Evolutionary conservation across 2,329 filamentous ascomycete species (phyloP).

Genomic region (Verruconis gallopava): DNA sequence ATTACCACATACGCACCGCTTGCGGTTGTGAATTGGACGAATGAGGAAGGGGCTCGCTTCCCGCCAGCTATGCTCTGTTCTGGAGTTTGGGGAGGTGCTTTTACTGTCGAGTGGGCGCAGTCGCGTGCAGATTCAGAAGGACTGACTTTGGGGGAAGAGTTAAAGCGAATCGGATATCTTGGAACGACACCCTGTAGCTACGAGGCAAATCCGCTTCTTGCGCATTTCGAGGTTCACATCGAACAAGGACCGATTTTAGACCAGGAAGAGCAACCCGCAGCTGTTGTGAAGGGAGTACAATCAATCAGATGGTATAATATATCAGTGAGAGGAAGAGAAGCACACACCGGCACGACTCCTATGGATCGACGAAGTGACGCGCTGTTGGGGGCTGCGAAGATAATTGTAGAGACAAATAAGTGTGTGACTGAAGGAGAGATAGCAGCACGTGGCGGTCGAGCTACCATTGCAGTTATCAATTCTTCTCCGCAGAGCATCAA

Average conservation of each 20-base stretch:
- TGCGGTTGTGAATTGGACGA: constrained; percentile 10
- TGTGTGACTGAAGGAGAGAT: constrained; percentile 4
- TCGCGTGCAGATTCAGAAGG: constrained; percentile 16
- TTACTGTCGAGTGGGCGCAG: constrained; percentile 18
- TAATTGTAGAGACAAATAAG: constrained; percentile 6
- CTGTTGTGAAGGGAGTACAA: constrained; percentile 16
- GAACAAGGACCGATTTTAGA: constrained; percentile 15
- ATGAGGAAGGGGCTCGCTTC: constrained; percentile 16
- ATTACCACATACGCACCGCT: constrained; percentile 14
- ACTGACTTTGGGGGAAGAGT: constrained; percentile 17
- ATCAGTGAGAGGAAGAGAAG: constrained; percentile 20
- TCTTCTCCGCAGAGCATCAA: constrained; percentile 2
- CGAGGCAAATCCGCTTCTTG: constrained; percentile 15
- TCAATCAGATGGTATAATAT: constrained; percentile 19
- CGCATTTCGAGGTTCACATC: constrained; percentile 18
- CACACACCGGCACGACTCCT: constrained; percentile 15
- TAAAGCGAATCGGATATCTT: constrained; percentile 21
- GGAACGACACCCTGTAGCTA: constrained; percentile 17
- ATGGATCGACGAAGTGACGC: constrained; percentile 7
- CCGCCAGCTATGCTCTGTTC: constrained; percentile 14
- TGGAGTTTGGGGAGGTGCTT: constrained; percentile 14
- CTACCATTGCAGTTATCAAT: constrained; percentile 10
- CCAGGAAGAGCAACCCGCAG: constrained; percentile 14
- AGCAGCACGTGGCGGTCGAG: constrained; percentile 2
- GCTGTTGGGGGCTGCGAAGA: constrained; percentile 1